Evolutionary conservation across 129 eudicot species (phyloP), one percentile per base, ranked within the genome.

Genomic region (Centrapalus pauciflorus): DNA sequence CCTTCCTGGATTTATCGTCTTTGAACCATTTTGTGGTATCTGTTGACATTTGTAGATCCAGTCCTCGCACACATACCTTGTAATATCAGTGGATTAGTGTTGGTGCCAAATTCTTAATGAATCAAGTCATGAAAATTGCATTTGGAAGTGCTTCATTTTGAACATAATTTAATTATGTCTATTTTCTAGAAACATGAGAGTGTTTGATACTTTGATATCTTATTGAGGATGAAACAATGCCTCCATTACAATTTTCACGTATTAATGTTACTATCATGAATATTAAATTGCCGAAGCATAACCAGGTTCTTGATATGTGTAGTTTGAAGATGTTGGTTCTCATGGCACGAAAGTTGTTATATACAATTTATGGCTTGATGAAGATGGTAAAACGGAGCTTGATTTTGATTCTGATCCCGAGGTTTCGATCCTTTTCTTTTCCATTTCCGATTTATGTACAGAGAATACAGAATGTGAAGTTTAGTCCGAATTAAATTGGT

Each of bases 291-390:
- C 45, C n/a, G 34, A 61, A 69, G 54, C 59, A 62, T 56, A 61
- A 30, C 40, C 14, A 43, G 7, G 12, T 35, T 55, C 13, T 38
- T 56, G 3, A 40, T 41, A 33, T 81, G 45, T 70, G 60, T 76
- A 85, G 92, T 85, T 85, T 70, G 92, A 82, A 76, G 80, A 79
- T 64, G 75, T 87, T 46, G 96, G 88, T 50, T 70, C 83, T 64
- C 98, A 88, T 77, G 98, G 98, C 64, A 85, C 98, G 5, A 85
- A 83, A 80, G 61, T 85, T 28, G 35, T 92, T 54, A 72, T 92
- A 43, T 92, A 81, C 84, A 92, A 92, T 83, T 83, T 92, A 65
- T 92, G 98, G 98, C 74, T 72, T 58, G 82, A 82, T 41, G 87
- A 67, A 16, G 92, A 85, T 24, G 82, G 87, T 48, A 73, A 57